Evolutionary conservation across 78 protist genomes (phyloP), one percentile per base, ranked within the genome.

Genomic region (Andalucia godoyi): DNA sequence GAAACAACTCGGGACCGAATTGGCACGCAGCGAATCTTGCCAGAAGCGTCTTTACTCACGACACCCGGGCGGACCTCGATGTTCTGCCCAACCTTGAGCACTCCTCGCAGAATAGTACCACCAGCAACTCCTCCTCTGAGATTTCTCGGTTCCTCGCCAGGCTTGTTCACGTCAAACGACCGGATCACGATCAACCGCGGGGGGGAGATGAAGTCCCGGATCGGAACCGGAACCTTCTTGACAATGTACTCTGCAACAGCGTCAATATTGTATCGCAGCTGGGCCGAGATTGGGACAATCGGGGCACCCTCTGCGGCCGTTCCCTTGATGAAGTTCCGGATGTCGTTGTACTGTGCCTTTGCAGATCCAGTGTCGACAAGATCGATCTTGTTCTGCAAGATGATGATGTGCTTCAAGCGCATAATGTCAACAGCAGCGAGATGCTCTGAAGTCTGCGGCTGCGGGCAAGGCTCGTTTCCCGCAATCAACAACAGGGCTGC

Each of bases 361-460:
- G 97, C 97, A 12, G 76, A 82, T 7, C 6, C 36, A 4, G 6
- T 84, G 70, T 83, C 79, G 60, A 98, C 85, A 2, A 98, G 79
- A 71, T 98, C 99, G 53, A 97, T 88, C 86, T 98, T 98, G 84
- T 98, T 98, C 85, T 98, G 99, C n/a, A 97, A 77, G 45, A 97
- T 87, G 72, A 98, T 79, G 74, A 98, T 86, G 79, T 97, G 58
- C 47, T 70, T 9, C 15, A 97, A 79, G 72, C 85, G 87, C 99
- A 98, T 94, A 68, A 95, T 94, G 65, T 96, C 99, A 43, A 98
- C 89, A 40, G 99, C 99, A 17, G 99, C 99, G 40, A 98, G 74
- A 55, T 97, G 99, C 87, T 96, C 99, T 8, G 76, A 25, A 0
- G 97, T 89, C 83, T 97, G 99, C 30, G 99, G 99, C 84, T 98